Evolutionary conservation across 108 stramenopile genomes (phyloP).

Genomic region (Nitzschia sp.): DNA sequence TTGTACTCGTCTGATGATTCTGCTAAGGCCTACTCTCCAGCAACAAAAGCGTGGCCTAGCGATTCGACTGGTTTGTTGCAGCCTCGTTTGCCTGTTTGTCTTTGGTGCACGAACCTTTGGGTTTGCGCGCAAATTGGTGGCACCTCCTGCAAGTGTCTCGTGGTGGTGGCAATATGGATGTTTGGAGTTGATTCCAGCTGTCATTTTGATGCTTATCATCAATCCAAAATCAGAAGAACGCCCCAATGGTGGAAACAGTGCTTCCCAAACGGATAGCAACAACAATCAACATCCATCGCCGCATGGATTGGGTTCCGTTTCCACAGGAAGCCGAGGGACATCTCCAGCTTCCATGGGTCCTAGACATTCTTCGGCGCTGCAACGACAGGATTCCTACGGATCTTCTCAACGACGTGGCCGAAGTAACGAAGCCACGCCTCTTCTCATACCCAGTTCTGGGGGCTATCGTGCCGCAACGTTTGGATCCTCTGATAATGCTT

Average conservation of each 20-base stretch:
- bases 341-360: slow-evolving; percentile 7
- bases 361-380: neutral
- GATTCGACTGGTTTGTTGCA: slow-evolving; percentile 41
- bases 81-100: slow-evolving; percentile 34
- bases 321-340: neutral
- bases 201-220: slow-evolving; percentile 46
- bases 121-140: slow-evolving; percentile 38
- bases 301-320: neutral
- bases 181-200: slow-evolving; percentile 44
- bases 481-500: too few relatives aligned
- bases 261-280: neutral
- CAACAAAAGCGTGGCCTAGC: slow-evolving; percentile 18
- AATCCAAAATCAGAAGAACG: slow-evolving; percentile 22
- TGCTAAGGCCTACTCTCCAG: slow-evolving; percentile 35
- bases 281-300: neutral
- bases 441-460: neutral
- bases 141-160: slow-evolving; percentile 21
- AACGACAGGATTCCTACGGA: neutral
- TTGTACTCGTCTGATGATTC: slow-evolving; percentile 34
- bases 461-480: neutral
- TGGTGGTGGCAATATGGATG: slow-evolving; percentile 56
- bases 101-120: slow-evolving; percentile 42
- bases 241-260: neutral
- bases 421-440: neutral
- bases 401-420: neutral